Conservation (phyloP, 768 basidiomycete genomes). For the Auriculariales sp. region DNA sequence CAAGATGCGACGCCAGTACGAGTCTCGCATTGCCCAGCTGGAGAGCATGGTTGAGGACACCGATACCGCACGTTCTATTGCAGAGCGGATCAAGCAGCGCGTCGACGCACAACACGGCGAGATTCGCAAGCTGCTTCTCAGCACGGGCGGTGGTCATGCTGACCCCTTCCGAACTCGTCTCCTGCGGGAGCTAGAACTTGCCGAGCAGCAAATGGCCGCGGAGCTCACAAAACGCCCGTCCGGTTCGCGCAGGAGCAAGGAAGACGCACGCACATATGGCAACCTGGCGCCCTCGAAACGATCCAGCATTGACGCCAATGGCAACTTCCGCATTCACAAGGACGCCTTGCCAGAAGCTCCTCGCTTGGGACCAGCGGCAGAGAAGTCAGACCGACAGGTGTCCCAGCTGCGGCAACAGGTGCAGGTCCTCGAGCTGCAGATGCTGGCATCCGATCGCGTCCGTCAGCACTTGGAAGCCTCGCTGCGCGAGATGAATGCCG, state of each 20-base stretch:
- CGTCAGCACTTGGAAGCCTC: constrained; percentile 48
- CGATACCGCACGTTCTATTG: constrained; percentile 32
- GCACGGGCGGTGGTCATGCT: constrained; percentile 36
- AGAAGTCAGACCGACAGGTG: constrained; percentile 29
- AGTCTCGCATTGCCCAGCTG: constrained; percentile 43
- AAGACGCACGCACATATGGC: constrained; percentile 22
- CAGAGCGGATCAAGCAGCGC: constrained; percentile 41
- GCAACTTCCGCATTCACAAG: constrained; percentile 20
- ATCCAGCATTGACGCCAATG: constrained; percentile 15
- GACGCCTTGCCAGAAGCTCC: constrained; percentile 21
- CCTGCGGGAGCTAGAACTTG: constrained; percentile 44
- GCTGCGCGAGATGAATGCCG: constrained; percentile 41
- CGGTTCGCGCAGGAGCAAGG: constrained; percentile 13
- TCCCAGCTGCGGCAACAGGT: constrained; percentile 45
- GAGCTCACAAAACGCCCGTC: constrained; percentile 29
- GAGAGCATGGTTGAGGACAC: constrained; percentile 47
- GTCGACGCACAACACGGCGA: constrained; percentile 60
- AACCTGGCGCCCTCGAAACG: constrained; percentile 37
- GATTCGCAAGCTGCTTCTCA: constrained; percentile 48
- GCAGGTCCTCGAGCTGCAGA: constrained; percentile 50
- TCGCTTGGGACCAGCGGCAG: constrained; percentile 10
- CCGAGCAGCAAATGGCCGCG: constrained; percentile 41
- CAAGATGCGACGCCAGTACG: constrained; percentile 49
- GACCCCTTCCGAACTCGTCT: constrained; percentile 46
- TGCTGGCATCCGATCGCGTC: constrained; percentile 53